phyloP scores from a whole-genome alignment of 2,329 filamentous ascomycete species.

The Gnomoniopsis smithogilvyi region DNA sequence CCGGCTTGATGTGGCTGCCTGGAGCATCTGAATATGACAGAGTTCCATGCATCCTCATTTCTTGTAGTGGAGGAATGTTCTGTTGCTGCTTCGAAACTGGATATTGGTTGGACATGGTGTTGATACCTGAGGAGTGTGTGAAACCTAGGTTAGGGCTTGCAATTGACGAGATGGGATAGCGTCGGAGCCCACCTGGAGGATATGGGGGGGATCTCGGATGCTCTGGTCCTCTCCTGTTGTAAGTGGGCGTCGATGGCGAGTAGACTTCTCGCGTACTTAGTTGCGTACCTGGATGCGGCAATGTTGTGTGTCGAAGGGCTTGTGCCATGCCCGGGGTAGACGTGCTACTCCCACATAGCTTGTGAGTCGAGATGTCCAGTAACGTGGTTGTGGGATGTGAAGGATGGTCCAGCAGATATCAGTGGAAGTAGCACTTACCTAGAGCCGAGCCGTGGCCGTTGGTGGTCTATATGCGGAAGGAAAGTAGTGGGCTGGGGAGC shows the following conservation, averaged over 20 bases:
- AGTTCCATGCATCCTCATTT: slow-evolving; percentile 52
- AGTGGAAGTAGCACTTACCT: slow-evolving; percentile 43
- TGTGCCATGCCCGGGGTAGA: slow-evolving; percentile 56
- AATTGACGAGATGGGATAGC: slow-evolving; percentile 52
- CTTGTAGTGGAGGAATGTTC: slow-evolving; percentile 51
- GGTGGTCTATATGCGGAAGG: slow-evolving; percentile 49
- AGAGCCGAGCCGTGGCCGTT: slow-evolving; percentile 51
- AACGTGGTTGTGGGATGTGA: neutral
- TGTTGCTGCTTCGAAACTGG: slow-evolving; percentile 32
- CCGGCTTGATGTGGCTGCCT: slow-evolving; percentile 53
- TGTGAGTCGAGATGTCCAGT: slow-evolving; percentile 30
- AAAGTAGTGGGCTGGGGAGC: slow-evolving; percentile 38
- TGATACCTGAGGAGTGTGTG: slow-evolving; percentile 30
- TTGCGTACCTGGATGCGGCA: slow-evolving; percentile 49
- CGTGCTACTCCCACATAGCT: slow-evolving; percentile 38
- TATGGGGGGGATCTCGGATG: slow-evolving; percentile 53
- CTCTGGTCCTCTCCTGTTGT: slow-evolving; percentile 42
- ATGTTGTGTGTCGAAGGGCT: slow-evolving; percentile 49
- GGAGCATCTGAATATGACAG: slow-evolving; percentile 59
- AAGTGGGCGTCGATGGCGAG: slow-evolving; percentile 47
- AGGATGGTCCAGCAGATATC: slow-evolving; percentile 13
- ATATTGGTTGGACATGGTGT: slow-evolving; percentile 51
- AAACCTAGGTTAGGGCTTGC: slow-evolving; percentile 46
- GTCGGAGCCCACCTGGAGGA: slow-evolving; percentile 38
- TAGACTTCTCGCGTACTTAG: slow-evolving; percentile 54